Conservation (phyloP, 1,284 basidiomycete genomes). For the Xerocomus cyaneibrunnescens region DNA sequence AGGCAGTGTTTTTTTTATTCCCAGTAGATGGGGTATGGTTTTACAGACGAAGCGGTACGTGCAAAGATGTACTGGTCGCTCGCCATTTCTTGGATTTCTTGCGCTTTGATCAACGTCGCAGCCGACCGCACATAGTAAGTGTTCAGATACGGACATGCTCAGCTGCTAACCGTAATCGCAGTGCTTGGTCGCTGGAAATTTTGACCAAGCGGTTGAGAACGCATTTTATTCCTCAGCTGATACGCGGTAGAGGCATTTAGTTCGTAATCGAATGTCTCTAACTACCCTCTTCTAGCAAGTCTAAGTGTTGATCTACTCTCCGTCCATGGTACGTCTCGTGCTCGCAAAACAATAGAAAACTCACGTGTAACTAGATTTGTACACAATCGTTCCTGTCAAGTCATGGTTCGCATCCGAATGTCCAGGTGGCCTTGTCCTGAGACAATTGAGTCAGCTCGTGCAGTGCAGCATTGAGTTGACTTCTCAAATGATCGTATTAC, state of each 20-base stretch:
- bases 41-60: not conserved
- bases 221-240: constrained; percentile 40
- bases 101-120: constrained; percentile 13
- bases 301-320: constrained; percentile 25
- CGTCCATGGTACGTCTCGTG: constrained; percentile 17
- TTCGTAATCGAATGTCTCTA: not conserved
- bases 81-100: constrained; percentile 21
- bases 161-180: constrained; percentile 24
- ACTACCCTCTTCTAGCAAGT: constrained; percentile 18
- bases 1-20: not conserved
- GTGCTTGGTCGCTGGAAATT: constrained; percentile 25
- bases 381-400: constrained; percentile 15
- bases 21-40: constrained; percentile 14
- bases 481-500: constrained; percentile 31
- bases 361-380: constrained; percentile 18
- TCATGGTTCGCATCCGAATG: constrained; percentile 34
- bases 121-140: constrained; percentile 18
- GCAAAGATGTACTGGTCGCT: constrained; percentile 8
- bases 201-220: constrained; percentile 31
- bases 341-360: not conserved
- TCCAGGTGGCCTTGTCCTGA: constrained; percentile 38
- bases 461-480: constrained; percentile 30
- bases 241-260: constrained; percentile 30
- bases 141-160: not conserved
- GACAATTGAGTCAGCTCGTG: constrained; percentile 17